Evolutionary conservation across 192 early-diverging fungal species (phyloP).

Genomic region (Gamsiella multidivaricata): DNA sequence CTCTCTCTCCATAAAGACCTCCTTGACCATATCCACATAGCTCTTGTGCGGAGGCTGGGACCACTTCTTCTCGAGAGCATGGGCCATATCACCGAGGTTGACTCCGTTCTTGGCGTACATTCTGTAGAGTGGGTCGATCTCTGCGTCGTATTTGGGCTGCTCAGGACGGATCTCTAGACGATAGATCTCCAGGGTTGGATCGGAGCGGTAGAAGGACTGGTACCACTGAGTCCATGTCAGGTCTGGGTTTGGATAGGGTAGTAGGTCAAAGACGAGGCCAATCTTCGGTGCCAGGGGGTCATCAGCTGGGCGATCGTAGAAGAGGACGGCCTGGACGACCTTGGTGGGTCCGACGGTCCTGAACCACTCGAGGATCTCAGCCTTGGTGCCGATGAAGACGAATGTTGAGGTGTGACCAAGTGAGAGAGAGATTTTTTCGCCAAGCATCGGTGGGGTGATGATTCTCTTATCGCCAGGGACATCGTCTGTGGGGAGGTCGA

Average conservation of each 20-base stretch:
- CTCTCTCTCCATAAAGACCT: slow-evolving; percentile 47
- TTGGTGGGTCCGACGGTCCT: slow-evolving; percentile 47
- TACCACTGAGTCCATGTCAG: slow-evolving; percentile 53
- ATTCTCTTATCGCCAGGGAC: slow-evolving; percentile 52
- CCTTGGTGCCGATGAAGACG: slow-evolving; percentile 61
- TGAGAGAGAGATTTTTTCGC: slow-evolving; percentile 57
- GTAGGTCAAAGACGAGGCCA: slow-evolving; percentile 61
- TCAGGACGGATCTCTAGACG: slow-evolving; percentile 60
- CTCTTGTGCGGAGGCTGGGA: slow-evolving; percentile 37
- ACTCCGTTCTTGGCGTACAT: slow-evolving; percentile 58
- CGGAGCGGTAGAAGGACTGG: slow-evolving; percentile 54
- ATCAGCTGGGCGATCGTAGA: slow-evolving; percentile 39
- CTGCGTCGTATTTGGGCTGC: slow-evolving; percentile 55
- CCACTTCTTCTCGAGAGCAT: slow-evolving; percentile 59
- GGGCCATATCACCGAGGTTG: slow-evolving; percentile 52
- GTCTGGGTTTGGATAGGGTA: slow-evolving; percentile 58
- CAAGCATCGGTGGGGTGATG: slow-evolving; percentile 57
- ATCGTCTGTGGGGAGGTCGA: slow-evolving; percentile 12
- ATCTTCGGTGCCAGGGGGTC: slow-evolving; percentile 42
- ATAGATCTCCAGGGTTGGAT: slow-evolving; percentile 44
- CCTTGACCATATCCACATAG: slow-evolving; percentile 52
- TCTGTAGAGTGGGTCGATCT: slow-evolving; percentile 50
- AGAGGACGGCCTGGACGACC: slow-evolving; percentile 43
- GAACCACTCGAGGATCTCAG: slow-evolving; percentile 61
- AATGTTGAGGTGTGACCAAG: slow-evolving; percentile 56